Base-by-base conservation (phyloP, 2,329 filamentous ascomycete species). In the Tolypocladium sp. region DNA sequence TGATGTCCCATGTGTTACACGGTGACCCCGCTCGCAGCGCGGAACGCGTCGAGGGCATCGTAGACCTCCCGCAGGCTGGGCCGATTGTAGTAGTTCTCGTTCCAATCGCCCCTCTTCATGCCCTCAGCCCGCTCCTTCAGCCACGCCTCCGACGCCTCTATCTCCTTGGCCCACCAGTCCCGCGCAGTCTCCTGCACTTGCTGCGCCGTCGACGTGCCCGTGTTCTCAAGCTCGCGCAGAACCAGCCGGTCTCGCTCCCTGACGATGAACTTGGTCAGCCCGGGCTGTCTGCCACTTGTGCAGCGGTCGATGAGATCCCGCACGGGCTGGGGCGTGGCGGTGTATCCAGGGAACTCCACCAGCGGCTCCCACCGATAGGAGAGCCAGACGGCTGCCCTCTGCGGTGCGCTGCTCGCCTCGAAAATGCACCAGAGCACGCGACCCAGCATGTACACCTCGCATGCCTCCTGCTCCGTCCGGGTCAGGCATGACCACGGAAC, bases 371-470 rank as follows among this genome's bases (percentile, higher is more conserved):
- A 79, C 20, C 72, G 73, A 66, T 85, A 85, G 53, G 83, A 85
- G 62, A 83, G 77, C 83, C 83, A 85, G 15, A 83, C 76, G 4
- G 81, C 79, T 2, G 79, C 78, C 61, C 76, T 76, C 64, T 86
- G 81, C 2, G 83, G 82, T 2, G 82, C 82, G 60, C 80, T 81
- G 65, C 80, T 78, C 25, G 81, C 82, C 67, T 86, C 83, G 59
- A 86, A 86, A 20, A 86, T 78, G 66, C 83, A 86, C 82, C 83
- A 86, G 54, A 86, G 72, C 33, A 84, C 74, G 44, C 83, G 77
- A 7, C 82, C 83, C 20, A 86, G 77, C 82, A 85, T 85, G 69
- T 85, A 86, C 1, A 84, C 82, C 67, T 83, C 80, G 25, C 82
- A 82, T 0, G 79, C 74, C 64, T 86, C 83, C 63, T 82, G 79